Evolutionary conservation across 371 early-diverging fungal genomes (phyloP), one percentile per base, ranked within the genome.

Genomic region (Mucor ambiguus): DNA sequence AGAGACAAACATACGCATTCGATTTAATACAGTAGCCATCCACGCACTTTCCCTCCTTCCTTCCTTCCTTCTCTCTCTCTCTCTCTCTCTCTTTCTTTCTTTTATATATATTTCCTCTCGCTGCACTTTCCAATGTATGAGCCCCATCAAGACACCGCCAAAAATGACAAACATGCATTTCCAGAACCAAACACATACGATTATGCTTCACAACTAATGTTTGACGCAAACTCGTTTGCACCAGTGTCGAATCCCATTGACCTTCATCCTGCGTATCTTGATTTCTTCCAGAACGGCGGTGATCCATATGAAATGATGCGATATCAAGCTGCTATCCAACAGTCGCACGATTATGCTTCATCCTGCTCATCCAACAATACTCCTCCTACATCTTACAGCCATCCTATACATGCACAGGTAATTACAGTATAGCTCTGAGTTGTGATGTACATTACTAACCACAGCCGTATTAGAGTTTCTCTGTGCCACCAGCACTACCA

Each of bases 141-240:
- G 32, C 54, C 61, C 9, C 62, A 67, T 24, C 62, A 56, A 66
- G 60, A 67, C 48, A 61, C 68, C 38, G 57, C 68, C 38, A 29
- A 58, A 14, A 67, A 61, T 29, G 62, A 61, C 32, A 69, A 66
- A n/a, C 68, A 66, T 26, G 30, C 38, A 12, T 66, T 67, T 61
- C 61, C 70, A 30, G 61, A 67, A 41, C 63, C 68, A 46, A 67
- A 67, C 12, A 67, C 68, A 58, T 67, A 67, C 29, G 68, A 67
- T 24, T 67, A 67, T 63, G 68, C 68, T 12, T 67, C 68, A 48
- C 68, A 67, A 30, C 32, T 67, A 9, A 61, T 67, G 63, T 67
- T 67, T 48, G 68, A 67, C 32, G 68, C 68, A 5, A 67, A 62
- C 41, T 58, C 68, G n/a, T 67, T 67, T 58, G 63, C 63, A n/a